Percentiles rank a stretch among this genome's conserved stretches.
Conservation (phyloP, 2,329 filamentous ascomycete genomes). For the Fusarium floridanum region DNA sequence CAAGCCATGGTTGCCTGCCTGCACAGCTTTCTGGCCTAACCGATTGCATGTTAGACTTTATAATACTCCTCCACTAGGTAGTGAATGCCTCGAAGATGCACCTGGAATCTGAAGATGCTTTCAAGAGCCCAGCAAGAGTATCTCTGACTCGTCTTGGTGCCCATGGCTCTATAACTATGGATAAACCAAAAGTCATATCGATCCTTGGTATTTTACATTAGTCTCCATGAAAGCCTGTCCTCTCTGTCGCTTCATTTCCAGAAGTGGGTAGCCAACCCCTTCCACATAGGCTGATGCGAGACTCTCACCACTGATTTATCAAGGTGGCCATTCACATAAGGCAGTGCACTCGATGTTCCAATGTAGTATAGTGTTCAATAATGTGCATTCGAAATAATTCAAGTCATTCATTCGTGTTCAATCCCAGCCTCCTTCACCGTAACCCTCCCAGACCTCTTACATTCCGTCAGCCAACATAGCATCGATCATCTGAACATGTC, state of each 20-base stretch:
- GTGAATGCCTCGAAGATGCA: not conserved
- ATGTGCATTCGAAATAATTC: not conserved
- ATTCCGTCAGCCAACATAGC: conserved; percentile 60
- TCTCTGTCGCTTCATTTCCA: not conserved
- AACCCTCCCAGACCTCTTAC: not conserved
- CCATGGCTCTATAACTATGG: not conserved
- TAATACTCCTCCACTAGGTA: not conserved
- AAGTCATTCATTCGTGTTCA: not conserved
- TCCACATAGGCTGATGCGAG: not conserved
- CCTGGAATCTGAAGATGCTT: not conserved
- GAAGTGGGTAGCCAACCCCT: not conserved
- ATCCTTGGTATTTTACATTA: not conserved
- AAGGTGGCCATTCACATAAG: not conserved
- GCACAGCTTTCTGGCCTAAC: not conserved
- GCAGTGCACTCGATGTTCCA: not conserved
- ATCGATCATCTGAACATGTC: conserved; percentile 58
- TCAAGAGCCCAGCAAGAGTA: not conserved
- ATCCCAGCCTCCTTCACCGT: not conserved
- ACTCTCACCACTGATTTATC: not conserved
- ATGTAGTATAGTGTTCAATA: not conserved
- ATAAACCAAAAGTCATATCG: not conserved
- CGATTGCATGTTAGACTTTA: not conserved
- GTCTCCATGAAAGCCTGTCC: not conserved
- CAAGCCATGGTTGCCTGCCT: not conserved
- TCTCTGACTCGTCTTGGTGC: not conserved